Conservation (phyloP, 805 yeast genomes). For the Ogataea saltuana region DNA sequence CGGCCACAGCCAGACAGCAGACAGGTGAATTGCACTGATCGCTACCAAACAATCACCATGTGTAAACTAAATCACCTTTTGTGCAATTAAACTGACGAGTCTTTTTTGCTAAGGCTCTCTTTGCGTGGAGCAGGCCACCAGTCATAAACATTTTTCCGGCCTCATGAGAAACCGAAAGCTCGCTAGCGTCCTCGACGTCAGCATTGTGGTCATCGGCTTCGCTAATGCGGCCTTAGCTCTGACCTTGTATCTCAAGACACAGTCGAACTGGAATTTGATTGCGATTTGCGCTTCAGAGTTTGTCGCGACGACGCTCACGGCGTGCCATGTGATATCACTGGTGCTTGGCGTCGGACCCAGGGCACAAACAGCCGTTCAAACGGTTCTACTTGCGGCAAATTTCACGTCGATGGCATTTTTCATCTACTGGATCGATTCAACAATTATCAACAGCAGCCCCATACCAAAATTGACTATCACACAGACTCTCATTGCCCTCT, state of each 20-base stretch:
- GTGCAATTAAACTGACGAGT: background rate
- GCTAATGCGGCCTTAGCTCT: slow-evolving; percentile 9
- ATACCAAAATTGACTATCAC: background rate
- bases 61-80: background rate
- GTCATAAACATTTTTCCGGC: background rate
- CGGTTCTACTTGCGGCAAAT: background rate
- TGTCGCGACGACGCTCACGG: background rate
- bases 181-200: background rate
- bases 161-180: slow-evolving; percentile 1
- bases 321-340: background rate
- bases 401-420: slow-evolving; percentile 10
- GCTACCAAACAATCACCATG: too few relatives aligned
- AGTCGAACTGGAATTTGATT: background rate
- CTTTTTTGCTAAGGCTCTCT: background rate
- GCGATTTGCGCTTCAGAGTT: slow-evolving; percentile 1
- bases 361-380: background rate
- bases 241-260: slow-evolving; percentile 3
- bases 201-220: background rate
- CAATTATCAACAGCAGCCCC: background rate
- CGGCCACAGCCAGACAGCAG: background rate
- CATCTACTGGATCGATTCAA: slow-evolving; percentile 19
- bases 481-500: slow-evolving; percentile 1
- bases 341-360: background rate
- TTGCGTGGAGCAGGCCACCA: slow-evolving; percentile 3
- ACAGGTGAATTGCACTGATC: too few relatives aligned